These are phyloP conservation scores for Sporisorium exsertum DNA, from an alignment of 1,284 basidiomycete species.

Conservation along the genomic window DNA sequence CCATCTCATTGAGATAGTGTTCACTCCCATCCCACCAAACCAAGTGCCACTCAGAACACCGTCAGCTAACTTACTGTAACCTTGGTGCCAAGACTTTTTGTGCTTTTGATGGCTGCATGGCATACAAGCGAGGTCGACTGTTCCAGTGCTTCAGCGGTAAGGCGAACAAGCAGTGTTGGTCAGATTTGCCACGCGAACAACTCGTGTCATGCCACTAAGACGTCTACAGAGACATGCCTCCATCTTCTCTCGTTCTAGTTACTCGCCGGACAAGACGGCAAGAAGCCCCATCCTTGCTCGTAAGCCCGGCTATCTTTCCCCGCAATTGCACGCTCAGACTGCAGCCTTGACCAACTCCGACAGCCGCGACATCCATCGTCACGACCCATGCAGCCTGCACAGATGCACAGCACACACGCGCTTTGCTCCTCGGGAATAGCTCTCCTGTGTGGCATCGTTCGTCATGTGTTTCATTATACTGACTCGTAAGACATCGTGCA, in stretches of 20 bases:
- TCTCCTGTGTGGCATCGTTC: background rate
- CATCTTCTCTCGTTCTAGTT: too few relatives aligned
- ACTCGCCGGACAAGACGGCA: background rate
- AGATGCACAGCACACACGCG: background rate
- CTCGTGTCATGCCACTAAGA: too few relatives aligned
- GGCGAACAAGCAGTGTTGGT: too few relatives aligned
- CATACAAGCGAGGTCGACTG: background rate
- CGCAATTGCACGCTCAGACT: background rate
- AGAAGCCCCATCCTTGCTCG: background rate
- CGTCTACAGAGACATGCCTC: too few relatives aligned
- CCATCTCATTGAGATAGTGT: too few relatives aligned
- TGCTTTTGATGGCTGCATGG: constrained; percentile 3
- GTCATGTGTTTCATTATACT: background rate
- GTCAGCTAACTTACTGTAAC: too few relatives aligned
- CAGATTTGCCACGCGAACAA: constrained; percentile 4
- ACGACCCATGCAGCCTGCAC: background rate
- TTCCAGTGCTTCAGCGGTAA: background rate
- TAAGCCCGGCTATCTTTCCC: background rate
- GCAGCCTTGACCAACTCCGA: background rate
- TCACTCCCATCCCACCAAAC: background rate
- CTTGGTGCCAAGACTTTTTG: constrained; percentile 2
- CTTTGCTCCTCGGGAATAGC: background rate
- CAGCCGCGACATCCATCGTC: constrained; percentile 1
- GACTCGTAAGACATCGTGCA: too few relatives aligned
- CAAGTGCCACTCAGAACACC: background rate